A percentile compares a stretch with the other conserved stretches of the same genome.
Evolutionary conservation across 345 rosid species (phyloP).

Genomic region (Cardiospermum halicacabum): DNA sequence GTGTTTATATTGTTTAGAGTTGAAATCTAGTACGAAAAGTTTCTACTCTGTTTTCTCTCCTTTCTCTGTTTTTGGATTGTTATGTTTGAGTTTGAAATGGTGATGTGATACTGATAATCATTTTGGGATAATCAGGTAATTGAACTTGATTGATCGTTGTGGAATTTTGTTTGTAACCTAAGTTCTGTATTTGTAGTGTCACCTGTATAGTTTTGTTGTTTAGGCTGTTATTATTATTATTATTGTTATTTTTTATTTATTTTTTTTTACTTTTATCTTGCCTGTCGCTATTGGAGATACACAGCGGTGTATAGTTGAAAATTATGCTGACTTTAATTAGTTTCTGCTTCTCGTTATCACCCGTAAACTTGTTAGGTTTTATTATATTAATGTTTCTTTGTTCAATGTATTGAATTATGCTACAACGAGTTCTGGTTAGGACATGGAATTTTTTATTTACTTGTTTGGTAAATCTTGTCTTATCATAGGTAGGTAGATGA

Average conservation of each 20-base stretch:
- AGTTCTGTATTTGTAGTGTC: too few species aligned
- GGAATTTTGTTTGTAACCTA: too few species aligned
- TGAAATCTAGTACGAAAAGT: too few species aligned
- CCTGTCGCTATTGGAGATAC: not conserved
- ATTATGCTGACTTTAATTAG: not conserved
- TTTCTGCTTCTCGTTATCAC: not conserved
- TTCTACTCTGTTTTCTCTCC: too few species aligned
- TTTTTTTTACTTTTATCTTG: too few species aligned
- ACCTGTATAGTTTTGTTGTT: not conserved
- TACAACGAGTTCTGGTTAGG: not conserved
- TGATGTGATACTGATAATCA: not conserved
- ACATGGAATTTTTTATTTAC: not conserved
- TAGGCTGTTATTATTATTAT: not conserved
- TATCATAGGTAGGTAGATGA: not conserved
- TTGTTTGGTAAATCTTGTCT: slow-evolving; percentile 1
- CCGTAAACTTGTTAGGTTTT: too few species aligned
- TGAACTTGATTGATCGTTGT: too few species aligned
- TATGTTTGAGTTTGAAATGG: not conserved
- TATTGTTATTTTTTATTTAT: too few species aligned
- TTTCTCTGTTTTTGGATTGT: not conserved
- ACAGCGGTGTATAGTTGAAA: not conserved
- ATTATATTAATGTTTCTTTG: not conserved
- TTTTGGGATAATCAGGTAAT: not conserved
- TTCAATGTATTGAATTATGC: not conserved
- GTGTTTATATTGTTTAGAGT: too few species aligned